phyloP scores from a whole-genome alignment of 2,329 filamentous ascomycete genomes.

The Pseudopithomyces maydicus region DNA sequence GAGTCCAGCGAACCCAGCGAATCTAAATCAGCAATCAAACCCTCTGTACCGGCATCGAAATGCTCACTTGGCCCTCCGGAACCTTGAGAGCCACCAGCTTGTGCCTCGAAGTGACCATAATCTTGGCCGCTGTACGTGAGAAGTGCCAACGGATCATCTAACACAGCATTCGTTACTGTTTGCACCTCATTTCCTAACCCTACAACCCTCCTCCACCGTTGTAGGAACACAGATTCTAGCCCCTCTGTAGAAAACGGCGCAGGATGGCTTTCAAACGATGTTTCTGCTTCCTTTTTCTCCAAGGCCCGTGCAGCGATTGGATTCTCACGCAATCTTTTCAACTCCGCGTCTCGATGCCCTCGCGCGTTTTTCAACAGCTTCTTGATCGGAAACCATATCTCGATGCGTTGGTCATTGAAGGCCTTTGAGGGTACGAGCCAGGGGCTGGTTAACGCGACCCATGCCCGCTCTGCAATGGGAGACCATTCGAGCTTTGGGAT shows the following conservation, averaged over 20 bases:
- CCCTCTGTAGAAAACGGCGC: background rate
- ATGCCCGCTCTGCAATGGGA: conserved; percentile 21
- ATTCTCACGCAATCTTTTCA: conserved; percentile 35
- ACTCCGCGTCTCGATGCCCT: conserved; percentile 40
- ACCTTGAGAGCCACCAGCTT: background rate
- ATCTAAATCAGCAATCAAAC: background rate
- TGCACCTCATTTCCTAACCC: background rate
- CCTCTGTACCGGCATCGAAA: background rate
- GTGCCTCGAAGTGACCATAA: background rate
- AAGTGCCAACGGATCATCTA: background rate
- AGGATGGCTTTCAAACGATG: conserved; percentile 8
- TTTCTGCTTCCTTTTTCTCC: conserved; percentile 23
- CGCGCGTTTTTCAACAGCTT: conserved; percentile 37
- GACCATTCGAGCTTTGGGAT: conserved; percentile 19
- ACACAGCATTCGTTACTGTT: background rate
- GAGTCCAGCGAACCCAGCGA: background rate
- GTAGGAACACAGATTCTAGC: background rate
- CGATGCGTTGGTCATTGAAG: conserved; percentile 35
- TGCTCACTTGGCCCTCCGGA: background rate
- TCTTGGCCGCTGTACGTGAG: background rate
- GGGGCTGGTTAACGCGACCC: conserved; percentile 33
- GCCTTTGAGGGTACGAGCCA: conserved; percentile 49
- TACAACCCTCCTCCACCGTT: background rate
- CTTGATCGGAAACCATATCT: conserved; percentile 43
- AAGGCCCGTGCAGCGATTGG: conserved; percentile 22